Base-by-base conservation (phyloP, 2,329 filamentous ascomycete genomes). In the Paecilomyces sp. region DNA sequence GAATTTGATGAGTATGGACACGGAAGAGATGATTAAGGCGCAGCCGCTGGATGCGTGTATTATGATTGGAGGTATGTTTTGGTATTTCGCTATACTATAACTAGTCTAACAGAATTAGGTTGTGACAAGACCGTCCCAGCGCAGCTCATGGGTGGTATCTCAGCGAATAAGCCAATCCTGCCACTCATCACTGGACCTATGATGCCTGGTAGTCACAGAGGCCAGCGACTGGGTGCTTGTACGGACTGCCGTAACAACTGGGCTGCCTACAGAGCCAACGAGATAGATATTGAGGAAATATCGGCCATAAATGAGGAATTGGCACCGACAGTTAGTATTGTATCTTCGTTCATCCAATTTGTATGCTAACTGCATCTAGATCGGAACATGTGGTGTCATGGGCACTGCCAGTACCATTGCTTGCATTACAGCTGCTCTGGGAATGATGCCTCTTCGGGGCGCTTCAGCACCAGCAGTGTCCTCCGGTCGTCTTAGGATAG, bases 1-100 rank as follows among this genome's bases (percentile, higher is more conserved):
- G 33, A 91, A 91, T 64, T 68, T 91, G 59, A 91, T 91, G 88
- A 87, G 85, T 64, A 89, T 91, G 86, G 88, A 91, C 68, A 91
- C 88, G 0, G 88, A 91, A 70, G 88, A 91, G 75, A 91, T 91
- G 88, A 85, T 90, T 57, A 78, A 78, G 52, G 88, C 87, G 0
- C 88, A 91, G 71, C 88, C 88, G 0, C 79, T 88, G 15, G 88
- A 91, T 72, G 84, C 85, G 0, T 84, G 85, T 9, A 80, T 89
- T 13, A 78, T 88, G 63, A 86, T 90, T 64, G 88, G 88, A 55
- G 87, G 85, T 85, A 34, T 24, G 22, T 57, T 9, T 22, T 34
- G 54, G 57, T 15, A 62, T n/a, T 33, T 33, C 5, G 3, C 9
- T 47, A 18, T 22, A 6, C 7, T 8, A 15, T 11, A 30, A 28